These are phyloP conservation scores for Alternaria sp. DNA, from an alignment of 2,329 filamentous ascomycete species.

Conservation along the genomic window DNA sequence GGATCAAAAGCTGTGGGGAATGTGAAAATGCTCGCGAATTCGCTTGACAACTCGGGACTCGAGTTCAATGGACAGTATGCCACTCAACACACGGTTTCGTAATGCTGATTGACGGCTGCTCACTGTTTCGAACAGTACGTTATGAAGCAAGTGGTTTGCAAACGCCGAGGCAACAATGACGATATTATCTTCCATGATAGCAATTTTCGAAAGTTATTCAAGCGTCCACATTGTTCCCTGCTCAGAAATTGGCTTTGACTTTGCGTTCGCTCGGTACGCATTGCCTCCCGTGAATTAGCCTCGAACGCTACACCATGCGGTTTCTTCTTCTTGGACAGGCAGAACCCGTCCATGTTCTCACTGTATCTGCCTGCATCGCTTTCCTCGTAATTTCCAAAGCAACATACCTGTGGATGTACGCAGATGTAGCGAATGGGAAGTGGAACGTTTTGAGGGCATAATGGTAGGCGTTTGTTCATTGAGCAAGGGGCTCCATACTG, in stretches of 20 bases:
- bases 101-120: neutral
- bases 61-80: neutral
- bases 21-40: neutral
- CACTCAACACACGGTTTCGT: neutral
- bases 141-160: neutral
- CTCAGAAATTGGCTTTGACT: neutral
- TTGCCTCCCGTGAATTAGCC: neutral
- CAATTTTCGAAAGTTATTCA: neutral
- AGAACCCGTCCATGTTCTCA: neutral
- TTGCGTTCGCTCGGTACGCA: neutral
- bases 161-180: neutral
- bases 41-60: neutral
- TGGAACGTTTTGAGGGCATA: neutral
- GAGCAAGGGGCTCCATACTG: neutral
- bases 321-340: neutral
- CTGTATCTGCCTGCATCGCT: neutral
- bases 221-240: neutral
- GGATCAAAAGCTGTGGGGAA: neutral
- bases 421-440: neutral
- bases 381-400: neutral
- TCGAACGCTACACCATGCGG: neutral
- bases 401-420: neutral
- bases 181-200: neutral
- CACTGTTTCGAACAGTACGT: neutral
- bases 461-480: neutral